phyloP scores from a whole-genome alignment of 225 moss, liverwort and hornwort genomes.

The Pleurozium schreberi region DNA sequence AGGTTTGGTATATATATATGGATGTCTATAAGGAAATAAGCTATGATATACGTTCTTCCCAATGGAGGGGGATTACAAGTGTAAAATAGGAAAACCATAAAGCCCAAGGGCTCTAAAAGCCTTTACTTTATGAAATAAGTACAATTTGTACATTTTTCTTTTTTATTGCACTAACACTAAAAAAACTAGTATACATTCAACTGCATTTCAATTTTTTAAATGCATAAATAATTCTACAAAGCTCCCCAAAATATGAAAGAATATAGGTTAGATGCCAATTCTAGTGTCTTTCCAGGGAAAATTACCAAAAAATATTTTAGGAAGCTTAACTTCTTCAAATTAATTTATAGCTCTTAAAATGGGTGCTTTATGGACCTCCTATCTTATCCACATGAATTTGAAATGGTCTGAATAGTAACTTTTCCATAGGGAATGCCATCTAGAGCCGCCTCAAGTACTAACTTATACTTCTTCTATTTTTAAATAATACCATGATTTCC shows the following conservation, averaged over 20 bases:
- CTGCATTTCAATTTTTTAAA: neutral
- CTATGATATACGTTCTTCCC: neutral
- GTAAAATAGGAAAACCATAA: too few relatives aligned
- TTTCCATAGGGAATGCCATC: too few relatives aligned
- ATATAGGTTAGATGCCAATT: neutral
- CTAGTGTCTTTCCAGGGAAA: neutral
- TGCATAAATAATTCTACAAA: neutral
- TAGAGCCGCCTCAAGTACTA: too few relatives aligned
- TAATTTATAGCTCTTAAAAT: too few relatives aligned
- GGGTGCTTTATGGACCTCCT: neutral
- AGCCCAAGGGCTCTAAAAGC: accelerated
- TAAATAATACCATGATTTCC: too few relatives aligned
- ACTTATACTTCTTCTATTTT: too few relatives aligned
- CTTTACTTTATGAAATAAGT: accelerated
- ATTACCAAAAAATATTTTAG: too few relatives aligned
- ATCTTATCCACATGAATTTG: neutral
- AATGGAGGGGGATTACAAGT: neutral
- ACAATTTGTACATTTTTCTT: neutral
- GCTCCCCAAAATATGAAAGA: accelerated
- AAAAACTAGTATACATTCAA: too few relatives aligned
- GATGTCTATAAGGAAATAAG: accelerated
- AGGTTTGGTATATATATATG: neutral
- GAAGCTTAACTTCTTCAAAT: neutral
- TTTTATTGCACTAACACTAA: neutral
- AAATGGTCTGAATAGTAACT: neutral